Evolutionary conservation across 345 rosid species (phyloP).

Genomic region (Hypericum androsaemum): DNA sequence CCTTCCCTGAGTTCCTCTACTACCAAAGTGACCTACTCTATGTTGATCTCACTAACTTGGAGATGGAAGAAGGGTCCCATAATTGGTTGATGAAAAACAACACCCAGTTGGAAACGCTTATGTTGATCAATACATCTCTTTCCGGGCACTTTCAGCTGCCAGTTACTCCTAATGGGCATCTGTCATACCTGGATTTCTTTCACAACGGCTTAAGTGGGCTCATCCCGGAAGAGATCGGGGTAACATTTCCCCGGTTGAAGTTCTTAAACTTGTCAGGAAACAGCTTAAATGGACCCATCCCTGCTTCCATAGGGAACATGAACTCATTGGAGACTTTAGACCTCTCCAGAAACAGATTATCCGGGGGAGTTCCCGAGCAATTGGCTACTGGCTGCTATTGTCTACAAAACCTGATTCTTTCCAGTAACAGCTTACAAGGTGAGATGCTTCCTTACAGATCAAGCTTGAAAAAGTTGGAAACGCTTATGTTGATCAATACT

Average conservation of each 20-base stretch:
- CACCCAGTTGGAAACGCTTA: neutral
- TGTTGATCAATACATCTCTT: neutral
- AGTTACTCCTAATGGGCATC: neutral
- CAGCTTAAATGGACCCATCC: constrained; percentile 15
- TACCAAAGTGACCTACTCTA: neutral
- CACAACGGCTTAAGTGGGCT: neutral
- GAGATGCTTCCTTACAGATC: neutral
- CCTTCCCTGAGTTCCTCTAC: neutral
- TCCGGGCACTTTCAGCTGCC: constrained; percentile 5
- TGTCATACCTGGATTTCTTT: neutral
- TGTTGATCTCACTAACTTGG: neutral
- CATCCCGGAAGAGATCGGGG: constrained; percentile 12
- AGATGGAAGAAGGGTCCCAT: constrained; percentile 9
- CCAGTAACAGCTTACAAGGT: constrained; percentile 22
- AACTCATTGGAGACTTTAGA: neutral
- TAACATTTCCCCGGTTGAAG: neutral
- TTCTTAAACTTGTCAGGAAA: constrained; percentile 6
- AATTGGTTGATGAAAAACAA: constrained; percentile 27
- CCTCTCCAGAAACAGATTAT: constrained; percentile 14
- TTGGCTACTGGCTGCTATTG: neutral
- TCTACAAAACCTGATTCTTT: neutral
- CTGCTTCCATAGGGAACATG: constrained; percentile 14
- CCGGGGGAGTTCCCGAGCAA: constrained; percentile 7
- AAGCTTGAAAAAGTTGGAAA: neutral
- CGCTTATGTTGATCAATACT: neutral